phyloP scores from a whole-genome alignment of 495 filamentous ascomycete species.

The Penicillium canariense region DNA sequence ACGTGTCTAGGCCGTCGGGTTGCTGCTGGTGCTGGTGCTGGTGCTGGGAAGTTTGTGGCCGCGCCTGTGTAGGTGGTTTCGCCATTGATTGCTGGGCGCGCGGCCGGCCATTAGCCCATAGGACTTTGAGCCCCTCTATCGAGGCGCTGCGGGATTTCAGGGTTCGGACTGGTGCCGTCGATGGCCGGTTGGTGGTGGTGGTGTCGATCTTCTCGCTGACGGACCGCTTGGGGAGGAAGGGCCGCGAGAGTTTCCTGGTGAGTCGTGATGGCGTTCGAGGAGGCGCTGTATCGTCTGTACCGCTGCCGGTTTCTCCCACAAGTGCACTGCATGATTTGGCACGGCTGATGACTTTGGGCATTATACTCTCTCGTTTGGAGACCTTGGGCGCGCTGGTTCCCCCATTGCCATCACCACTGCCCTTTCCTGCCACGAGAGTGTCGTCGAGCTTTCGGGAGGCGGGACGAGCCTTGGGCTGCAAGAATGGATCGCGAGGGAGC shows the following conservation, averaged over 20 bases:
- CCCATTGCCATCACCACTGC: constrained; percentile 17
- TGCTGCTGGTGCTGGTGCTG: background rate
- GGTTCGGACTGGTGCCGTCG: constrained; percentile 30
- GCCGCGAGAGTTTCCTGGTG: constrained; percentile 30
- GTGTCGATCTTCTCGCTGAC: constrained; percentile 18
- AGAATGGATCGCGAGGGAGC: constrained; percentile 34
- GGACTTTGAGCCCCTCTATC: constrained; percentile 27
- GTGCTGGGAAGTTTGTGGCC: constrained; percentile 7
- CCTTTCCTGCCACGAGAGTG: constrained; percentile 19
- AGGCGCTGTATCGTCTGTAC: constrained; percentile 8
- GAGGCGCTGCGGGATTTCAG: constrained; percentile 29
- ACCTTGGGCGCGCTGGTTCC: background rate
- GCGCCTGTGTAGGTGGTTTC: constrained; percentile 6
- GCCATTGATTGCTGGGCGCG: constrained; percentile 17
- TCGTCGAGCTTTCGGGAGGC: constrained; percentile 7
- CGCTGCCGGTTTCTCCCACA: constrained; percentile 3
- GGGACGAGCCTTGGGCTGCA: constrained; percentile 9
- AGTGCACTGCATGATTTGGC: constrained; percentile 29
- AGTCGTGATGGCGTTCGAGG: constrained; percentile 25
- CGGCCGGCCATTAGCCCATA: constrained; percentile 21
- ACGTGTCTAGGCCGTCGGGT: constrained; percentile 21
- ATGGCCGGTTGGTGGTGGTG: constrained; percentile 18
- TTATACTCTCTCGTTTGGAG: constrained; percentile 6
- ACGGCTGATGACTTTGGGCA: constrained; percentile 13
- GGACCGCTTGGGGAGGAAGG: constrained; percentile 27